These are phyloP conservation scores for Neurospora sp. DNA, from an alignment of 495 filamentous ascomycete species.

Conservation along the genomic window DNA sequence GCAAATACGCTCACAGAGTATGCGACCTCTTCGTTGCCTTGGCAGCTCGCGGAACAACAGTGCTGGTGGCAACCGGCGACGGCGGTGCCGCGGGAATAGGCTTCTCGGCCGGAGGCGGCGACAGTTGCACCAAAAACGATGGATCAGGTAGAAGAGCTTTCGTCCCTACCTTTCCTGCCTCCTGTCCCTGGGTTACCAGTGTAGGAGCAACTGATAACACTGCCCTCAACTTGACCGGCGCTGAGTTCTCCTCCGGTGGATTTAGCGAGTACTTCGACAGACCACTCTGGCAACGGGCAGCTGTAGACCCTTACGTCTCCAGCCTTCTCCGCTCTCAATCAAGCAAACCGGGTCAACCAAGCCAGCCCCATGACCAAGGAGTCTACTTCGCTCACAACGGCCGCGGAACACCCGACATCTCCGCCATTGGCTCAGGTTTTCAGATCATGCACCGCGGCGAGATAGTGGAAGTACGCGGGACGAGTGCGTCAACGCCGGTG, in stretches of 20 bases:
- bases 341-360: neutral
- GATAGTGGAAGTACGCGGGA: conserved; percentile 26
- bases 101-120: conserved; percentile 13
- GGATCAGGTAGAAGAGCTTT: conserved; percentile 52
- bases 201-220: conserved; percentile 60
- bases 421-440: conserved; percentile 29
- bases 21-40: conserved; percentile 68
- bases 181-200: conserved; percentile 73
- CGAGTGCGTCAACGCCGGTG: conserved; percentile 31
- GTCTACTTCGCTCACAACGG: conserved; percentile 49
- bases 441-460: conserved; percentile 24
- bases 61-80: conserved; percentile 68
- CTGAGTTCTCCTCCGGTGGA: conserved; percentile 53
- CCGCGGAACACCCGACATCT: conserved; percentile 64
- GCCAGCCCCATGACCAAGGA: conserved; percentile 20
- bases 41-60: conserved; percentile 58
- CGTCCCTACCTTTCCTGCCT: conserved; percentile 59
- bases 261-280: conserved; percentile 61
- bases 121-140: conserved; percentile 52
- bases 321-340: neutral
- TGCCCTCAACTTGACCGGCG: conserved; percentile 45
- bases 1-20: conserved; percentile 49
- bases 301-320: conserved; percentile 45
- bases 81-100: conserved; percentile 47
- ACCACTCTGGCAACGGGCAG: conserved; percentile 53